Base-by-base conservation (phyloP, 139 green algal species). In the Pseudopediastrum boryanum region DNA sequence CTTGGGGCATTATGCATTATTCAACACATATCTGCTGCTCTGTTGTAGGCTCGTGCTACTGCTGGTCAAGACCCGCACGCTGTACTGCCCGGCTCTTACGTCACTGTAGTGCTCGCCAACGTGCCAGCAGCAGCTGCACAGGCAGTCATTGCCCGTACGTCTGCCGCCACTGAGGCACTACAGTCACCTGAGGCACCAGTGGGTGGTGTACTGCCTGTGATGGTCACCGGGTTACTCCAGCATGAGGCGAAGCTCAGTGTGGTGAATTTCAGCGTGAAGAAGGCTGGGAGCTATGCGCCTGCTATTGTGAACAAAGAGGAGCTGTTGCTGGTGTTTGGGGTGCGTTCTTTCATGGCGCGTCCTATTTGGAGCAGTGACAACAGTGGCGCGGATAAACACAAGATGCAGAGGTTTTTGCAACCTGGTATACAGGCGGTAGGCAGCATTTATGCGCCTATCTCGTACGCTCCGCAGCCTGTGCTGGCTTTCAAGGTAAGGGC, bases 171-270 rank as follows among this genome's bases (percentile, higher is more conserved):
- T 5, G 77, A 35, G 76, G 35, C 25, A 41, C 77, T 48, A 64
- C 66, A 58, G 66, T 36, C 48, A 29, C 27, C 56, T 38, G 65
- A 44, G 50, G 66, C 71, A 54, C 41, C 31, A 51, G 51, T 25
- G 58, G 23, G 25, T 25, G 61, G 19, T n/a, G n/a, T 39, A 25
- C 31, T 74, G 35, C 89, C 93, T 10, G 72, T 97, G 44, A 78
- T 90, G 0, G 88, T 81, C 1, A 89, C 85, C 27, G 96, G 93
- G 2, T 89, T 99, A 51, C 81, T 98, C 80, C 89, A 95, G 83
- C 94, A 99, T 79, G 96, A 99, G 89, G 85, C 78, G 78, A 97
- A 97, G 83, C 87, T 98, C 59, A 92, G 86, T 9, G 93, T 99
- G 43, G 69, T 97, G 56, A 92, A 98, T 83, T 96, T 94, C 50